Evolutionary conservation across 192 early-diverging fungal species (phyloP), one percentile per base, ranked within the genome.

Genomic region (Obelidium mucronatum): DNA sequence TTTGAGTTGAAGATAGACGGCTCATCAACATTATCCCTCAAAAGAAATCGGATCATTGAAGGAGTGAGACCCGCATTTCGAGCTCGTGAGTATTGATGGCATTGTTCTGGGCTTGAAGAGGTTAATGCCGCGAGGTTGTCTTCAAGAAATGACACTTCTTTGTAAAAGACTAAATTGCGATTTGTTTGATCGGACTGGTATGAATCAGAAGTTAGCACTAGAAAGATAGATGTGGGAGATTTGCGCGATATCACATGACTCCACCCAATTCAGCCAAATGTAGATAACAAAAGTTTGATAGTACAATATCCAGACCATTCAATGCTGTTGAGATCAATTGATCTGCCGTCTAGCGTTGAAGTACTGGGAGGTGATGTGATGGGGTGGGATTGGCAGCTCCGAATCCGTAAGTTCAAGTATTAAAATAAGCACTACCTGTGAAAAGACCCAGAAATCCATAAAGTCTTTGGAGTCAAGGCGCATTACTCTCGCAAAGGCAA

Each of bases 11-110:
- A 1, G 8, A 36, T 6, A 19, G 66, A 8, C 24, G 13, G 13
- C 6, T 58, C 55, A 24, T 22, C 8, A 58, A 24, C 26, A 6
- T 8, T 22, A 26, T 8, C 55, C 24, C 26, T 58, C 24, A 58
- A 30, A 1, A 72, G 24, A 28, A 72, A 72, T 11, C 69, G 69
- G n/a, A 72, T 35, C 5, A 72, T 72, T 6, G 53, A 28, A 6
- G 31, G 69, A 36, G 69, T 72, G 33, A 72, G 51, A n/a, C 69
- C 69, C 4, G 69, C 69, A n/a, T 55, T 36, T 17, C 69, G 69
- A 11, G 54, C 69, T n/a, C 53, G 34, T 1, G 69, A 26, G 34
- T 26, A 72, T 17, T 19, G 31, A 13, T 17, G 19, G 17, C 40
- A 40, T 28, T 26, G 15, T 2, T 67, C 66, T 19, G 44, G 42